Base-by-base conservation (phyloP, 2,329 filamentous ascomycete genomes). In the Exophiala spinifera region DNA sequence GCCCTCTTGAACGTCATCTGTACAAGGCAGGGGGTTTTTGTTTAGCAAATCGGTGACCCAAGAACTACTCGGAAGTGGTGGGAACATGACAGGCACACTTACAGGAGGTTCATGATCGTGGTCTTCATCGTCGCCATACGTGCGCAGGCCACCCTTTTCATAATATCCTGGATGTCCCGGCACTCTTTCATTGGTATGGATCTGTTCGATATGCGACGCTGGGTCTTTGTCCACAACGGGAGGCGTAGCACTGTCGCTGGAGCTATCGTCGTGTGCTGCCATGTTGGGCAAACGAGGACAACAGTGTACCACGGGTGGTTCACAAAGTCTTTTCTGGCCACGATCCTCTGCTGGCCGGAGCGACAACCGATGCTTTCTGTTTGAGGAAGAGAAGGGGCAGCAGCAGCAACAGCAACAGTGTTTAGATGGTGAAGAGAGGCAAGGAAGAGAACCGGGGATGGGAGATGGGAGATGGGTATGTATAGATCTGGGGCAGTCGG, bases 101-200 rank as follows among this genome's bases (percentile, higher is more conserved):
- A 78, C 76, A 19, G 73, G 72, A 47, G 73, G 71, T 57, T 77
- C 74, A 57, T 72, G 71, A 47, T 76, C 74, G 64, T 77, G 75
- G 51, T 75, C 72, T 46, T 72, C 72, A 31, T 72, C 76, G 61
- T 79, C 75, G 20, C 72, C 75, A 54, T 76, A 72, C 3, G 72
- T 75, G 14, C 74, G 68, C 2, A 76, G 58, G 20, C 74, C 74
- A 61, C 72, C 63, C 54, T 77, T 76, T 57, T 79, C 76, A 57
- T 75, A 75, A 63, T 78, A 76, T 51, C 71, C 68, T 8, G 62
- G 57, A 54, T 76, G 60, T 14, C 66, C 69, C 34, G 66, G 63
- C n/a, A 66, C 61, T n/a, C 56, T 57, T 46, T 68, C 64, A 43
- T 66, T 61, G 21, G 66, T 65, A 46, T 63, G 63, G 28, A 65